phyloP scores from a whole-genome alignment of 2,329 filamentous ascomycete species.

The Colletotrichum horii region DNA sequence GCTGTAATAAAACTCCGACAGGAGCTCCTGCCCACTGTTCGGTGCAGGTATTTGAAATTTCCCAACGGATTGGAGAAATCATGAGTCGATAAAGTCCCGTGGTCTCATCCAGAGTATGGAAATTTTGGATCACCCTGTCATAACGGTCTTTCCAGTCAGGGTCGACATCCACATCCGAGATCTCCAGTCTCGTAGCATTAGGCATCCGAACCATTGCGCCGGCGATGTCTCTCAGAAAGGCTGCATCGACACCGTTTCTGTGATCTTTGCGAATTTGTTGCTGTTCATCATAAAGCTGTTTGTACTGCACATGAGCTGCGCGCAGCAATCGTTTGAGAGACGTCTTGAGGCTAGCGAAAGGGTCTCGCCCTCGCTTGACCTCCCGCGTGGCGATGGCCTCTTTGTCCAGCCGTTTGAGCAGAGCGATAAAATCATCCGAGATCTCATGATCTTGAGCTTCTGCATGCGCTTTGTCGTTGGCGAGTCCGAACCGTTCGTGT shows the following conservation, averaged over 20 bases:
- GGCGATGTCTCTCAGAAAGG: not conserved
- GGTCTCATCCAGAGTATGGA: not conserved
- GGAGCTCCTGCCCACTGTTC: not conserved
- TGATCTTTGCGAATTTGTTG: not conserved
- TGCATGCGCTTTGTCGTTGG: not conserved
- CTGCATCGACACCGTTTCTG: not conserved
- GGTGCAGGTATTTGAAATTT: not conserved
- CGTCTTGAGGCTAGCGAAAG: not conserved
- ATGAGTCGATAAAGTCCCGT: not conserved
- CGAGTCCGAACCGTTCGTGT: not conserved
- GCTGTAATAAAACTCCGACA: not conserved
- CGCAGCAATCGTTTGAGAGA: not conserved
- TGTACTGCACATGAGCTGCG: not conserved
- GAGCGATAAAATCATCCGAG: not conserved
- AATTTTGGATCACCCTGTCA: not conserved
- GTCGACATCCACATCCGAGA: not conserved
- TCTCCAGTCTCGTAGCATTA: not conserved
- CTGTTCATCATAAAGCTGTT: not conserved
- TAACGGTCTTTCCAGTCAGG: not conserved
- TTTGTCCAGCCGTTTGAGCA: not conserved
- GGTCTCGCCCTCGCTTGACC: not conserved
- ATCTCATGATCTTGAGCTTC: not conserved
- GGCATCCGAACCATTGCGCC: not conserved
- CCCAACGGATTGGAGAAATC: not conserved
- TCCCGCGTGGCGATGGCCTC: not conserved